These are phyloP conservation scores for Nosema granulosis DNA, from an alignment of 371 early-diverging fungal genomes.

Conservation along the genomic window DNA sequence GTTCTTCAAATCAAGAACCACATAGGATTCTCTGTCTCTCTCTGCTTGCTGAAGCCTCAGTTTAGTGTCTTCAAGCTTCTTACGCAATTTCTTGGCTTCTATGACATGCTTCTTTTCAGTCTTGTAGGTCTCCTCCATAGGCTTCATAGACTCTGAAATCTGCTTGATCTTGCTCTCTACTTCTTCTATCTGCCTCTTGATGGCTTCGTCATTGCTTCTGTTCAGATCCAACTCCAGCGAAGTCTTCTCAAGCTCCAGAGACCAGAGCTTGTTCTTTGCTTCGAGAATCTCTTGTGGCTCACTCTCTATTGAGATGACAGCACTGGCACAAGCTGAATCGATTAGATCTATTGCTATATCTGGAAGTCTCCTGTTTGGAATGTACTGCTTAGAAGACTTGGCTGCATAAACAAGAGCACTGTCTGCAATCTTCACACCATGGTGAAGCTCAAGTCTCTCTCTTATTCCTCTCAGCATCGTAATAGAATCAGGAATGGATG, in stretches of 20 bases:
- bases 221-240: slow-evolving; percentile 60
- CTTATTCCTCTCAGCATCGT: slow-evolving; percentile 77
- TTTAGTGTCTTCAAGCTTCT: slow-evolving; percentile 64
- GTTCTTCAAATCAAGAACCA: slow-evolving; percentile 70
- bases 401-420: slow-evolving; percentile 76
- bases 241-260: slow-evolving; percentile 64
- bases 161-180: slow-evolving; percentile 54
- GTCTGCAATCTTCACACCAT: slow-evolving; percentile 77
- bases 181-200: slow-evolving; percentile 44
- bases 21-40: slow-evolving; percentile 58
- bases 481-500: slow-evolving; percentile 76
- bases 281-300: slow-evolving; percentile 75
- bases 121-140: slow-evolving; percentile 59
- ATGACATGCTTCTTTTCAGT: slow-evolving; percentile 60
- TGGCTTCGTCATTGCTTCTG: slow-evolving; percentile 32
- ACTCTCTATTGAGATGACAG: slow-evolving; percentile 75
- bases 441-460: slow-evolving; percentile 77
- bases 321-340: slow-evolving; percentile 78
- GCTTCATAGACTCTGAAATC: slow-evolving; percentile 46
- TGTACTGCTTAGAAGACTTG: slow-evolving; percentile 73
- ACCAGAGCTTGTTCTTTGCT: slow-evolving; percentile 68
- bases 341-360: slow-evolving; percentile 83
- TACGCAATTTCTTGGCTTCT: slow-evolving; percentile 56
- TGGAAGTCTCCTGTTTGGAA: slow-evolving; percentile 75
- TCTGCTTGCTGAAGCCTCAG: slow-evolving; percentile 60